These are phyloP conservation scores for Linum tenue DNA, from an alignment of 345 rosid species.

Conservation along the genomic window DNA sequence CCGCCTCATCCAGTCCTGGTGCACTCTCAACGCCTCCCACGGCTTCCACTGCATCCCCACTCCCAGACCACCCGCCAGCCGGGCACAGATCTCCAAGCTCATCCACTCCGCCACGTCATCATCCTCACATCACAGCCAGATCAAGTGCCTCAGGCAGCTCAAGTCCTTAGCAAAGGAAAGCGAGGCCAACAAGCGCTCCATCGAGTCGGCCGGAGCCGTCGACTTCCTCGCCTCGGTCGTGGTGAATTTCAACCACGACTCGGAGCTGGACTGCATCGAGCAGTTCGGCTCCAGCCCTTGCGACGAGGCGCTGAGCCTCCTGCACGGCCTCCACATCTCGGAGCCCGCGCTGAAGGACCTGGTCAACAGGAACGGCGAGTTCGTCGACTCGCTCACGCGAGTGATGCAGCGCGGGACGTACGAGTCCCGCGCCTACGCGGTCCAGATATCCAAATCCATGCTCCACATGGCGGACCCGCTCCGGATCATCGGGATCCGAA, in stretches of 20 bases:
- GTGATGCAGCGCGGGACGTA: slow-evolving; percentile 31
- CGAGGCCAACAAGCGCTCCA: slow-evolving; percentile 50
- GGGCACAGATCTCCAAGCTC: slow-evolving; percentile 50
- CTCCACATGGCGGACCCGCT: slow-evolving; percentile 51
- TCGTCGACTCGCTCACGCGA: slow-evolving; percentile 40
- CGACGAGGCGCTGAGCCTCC: slow-evolving; percentile 57
- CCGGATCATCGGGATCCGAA: slow-evolving; percentile 30
- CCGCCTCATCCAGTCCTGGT: slow-evolving; percentile 87
- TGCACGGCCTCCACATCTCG: slow-evolving; percentile 50
- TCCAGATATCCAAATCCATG: slow-evolving; percentile 32
- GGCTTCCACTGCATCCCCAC: slow-evolving; percentile 87
- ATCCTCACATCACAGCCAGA: slow-evolving; percentile 14
- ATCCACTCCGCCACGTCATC: slow-evolving; percentile 39
- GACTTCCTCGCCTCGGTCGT: slow-evolving; percentile 51
- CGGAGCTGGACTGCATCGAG: slow-evolving; percentile 4
- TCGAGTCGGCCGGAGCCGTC: slow-evolving; percentile 61
- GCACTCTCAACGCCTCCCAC: slow-evolving; percentile 63
- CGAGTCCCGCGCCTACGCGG: slow-evolving; percentile 47
- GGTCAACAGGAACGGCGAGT: slow-evolving; percentile 30
- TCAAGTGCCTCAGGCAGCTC: slow-evolving; percentile 42
- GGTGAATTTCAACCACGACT: slow-evolving; percentile 2
- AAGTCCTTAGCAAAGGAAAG: slow-evolving; percentile 46
- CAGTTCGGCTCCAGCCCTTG: slow-evolving; percentile 17
- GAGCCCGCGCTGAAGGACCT: slow-evolving; percentile 53
- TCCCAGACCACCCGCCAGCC: slow-evolving; percentile 60